Base-by-base conservation (phyloP, 1,139 yeast genomes). In the Spathaspora sp. region DNA sequence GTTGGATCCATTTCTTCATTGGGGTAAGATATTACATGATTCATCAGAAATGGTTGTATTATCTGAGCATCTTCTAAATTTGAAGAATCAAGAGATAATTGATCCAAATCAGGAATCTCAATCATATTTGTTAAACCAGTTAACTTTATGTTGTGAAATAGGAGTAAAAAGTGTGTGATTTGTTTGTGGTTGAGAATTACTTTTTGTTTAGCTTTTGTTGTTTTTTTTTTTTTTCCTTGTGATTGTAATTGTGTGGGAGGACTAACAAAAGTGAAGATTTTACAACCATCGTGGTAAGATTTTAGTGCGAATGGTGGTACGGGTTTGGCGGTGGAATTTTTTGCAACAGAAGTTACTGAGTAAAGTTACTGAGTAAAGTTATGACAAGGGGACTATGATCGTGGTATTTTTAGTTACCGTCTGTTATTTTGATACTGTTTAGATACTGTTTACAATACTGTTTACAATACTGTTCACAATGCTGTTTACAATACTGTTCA, bases 51-150 rank as follows among this genome's bases (percentile, higher is more conserved):
- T 31, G 36, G 36, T 31, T 31, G 36, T 6, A 31, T 31, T 13
- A 31, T 31, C 2, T 31, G 36, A 15, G 16, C 36, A 13, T 31
- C 36, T 15, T 31, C 36, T 31, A 31, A 31, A 13, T 31, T 31
- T 23, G 38, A 20, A 17, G 36, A 17, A 24, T 34, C 33, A 23
- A 47, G 43, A 47, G 60, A 52, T 48, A 61, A 48, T 33, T 62
- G 63, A 37, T 68, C 72, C 54, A 71, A 61, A 53, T 69, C 74
- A 15, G 76, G 76, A 41, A 71, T 71, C 49, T 71, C 76, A 48
- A 71, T 71, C 76, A 71, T 70, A 20, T 31, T 41, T n/a, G n/a
- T n/a, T n/a, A n/a, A n/a, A n/a, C n/a, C n/a, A n/a, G 23, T 20
- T 20, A 20, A 20, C 23, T 20, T 20, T 20, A 4, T 20, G 23